A percentile compares a stretch with the other conserved stretches of the same genome.
phyloP scores from a whole-genome alignment of 148 eudicot species.

The Rhododendron kiyosumense region DNA sequence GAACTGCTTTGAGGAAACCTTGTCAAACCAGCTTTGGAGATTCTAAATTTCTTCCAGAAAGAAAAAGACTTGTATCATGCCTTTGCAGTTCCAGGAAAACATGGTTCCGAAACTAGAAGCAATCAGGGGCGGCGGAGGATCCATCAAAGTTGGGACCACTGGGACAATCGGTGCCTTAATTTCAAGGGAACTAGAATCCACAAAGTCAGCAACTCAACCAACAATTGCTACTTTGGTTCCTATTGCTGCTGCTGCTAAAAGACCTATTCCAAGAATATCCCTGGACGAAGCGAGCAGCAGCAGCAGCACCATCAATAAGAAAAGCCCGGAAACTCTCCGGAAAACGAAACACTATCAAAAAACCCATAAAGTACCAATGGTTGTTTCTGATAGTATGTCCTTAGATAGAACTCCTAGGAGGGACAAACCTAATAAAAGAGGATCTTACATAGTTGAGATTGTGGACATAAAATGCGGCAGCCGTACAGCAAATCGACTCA shows the following conservation, averaged over 20 bases:
- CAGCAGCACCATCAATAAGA: conserved; percentile 24
- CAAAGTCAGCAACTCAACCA: conserved; percentile 26
- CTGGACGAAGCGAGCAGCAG: conserved; percentile 45
- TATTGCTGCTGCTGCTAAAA: conserved; percentile 21
- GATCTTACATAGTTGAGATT: conserved; percentile 50
- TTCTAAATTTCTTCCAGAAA: background rate
- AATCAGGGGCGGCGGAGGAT: conserved; percentile 78
- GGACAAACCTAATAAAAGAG: conserved; percentile 39
- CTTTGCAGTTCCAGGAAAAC: conserved; percentile 8
- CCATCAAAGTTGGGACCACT: conserved; percentile 71
- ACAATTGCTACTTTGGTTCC: conserved; percentile 15
- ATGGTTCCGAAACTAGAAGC: conserved; percentile 77
- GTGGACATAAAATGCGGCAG: conserved; percentile 73
- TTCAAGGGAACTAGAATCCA: conserved; percentile 59
- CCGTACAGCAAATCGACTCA: conserved; percentile 45
- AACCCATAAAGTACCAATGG: conserved; percentile 57
- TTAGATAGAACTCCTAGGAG: conserved; percentile 62
- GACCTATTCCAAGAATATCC: conserved; percentile 35
- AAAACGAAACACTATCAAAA: conserved; percentile 31
- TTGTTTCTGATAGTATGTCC: conserved; percentile 47
- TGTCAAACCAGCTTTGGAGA: background rate
- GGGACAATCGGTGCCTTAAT: conserved; percentile 76
- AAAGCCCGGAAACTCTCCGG: conserved; percentile 27
- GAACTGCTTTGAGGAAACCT: background rate
- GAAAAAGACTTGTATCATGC: background rate